These are phyloP conservation scores for Scheffersomyces insectosa DNA, from an alignment of 1,139 yeast species.

Conservation along the genomic window DNA sequence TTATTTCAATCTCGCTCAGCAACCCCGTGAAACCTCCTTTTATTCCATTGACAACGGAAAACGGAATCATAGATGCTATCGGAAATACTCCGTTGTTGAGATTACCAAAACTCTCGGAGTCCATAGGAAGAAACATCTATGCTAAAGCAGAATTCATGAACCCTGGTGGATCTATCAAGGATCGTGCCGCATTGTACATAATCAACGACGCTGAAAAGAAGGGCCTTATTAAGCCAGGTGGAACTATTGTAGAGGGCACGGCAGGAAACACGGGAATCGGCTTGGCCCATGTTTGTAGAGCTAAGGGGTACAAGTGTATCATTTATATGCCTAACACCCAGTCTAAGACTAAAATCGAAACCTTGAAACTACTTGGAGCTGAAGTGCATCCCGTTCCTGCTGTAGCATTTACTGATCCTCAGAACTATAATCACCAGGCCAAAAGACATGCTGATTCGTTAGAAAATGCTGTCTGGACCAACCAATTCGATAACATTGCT, in stretches of 20 bases:
- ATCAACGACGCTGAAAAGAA: conserved; percentile 75
- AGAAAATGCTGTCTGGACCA: conserved; percentile 86
- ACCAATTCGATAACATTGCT: conserved; percentile 84
- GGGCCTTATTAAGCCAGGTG: conserved; percentile 69
- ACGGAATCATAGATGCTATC: conserved; percentile 73
- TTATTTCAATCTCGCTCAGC: conserved; percentile 22
- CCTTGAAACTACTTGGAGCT: conserved; percentile 73
- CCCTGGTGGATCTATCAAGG: conserved; percentile 94
- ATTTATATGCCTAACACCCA: conserved; percentile 92
- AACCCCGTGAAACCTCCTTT: conserved; percentile 41
- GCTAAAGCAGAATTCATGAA: conserved; percentile 93
- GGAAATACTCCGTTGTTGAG: conserved; percentile 85
- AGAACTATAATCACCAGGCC: conserved; percentile 84
- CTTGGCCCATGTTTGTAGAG: conserved; percentile 81
- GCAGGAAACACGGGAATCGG: conserved; percentile 86
- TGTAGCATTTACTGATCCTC: conserved; percentile 75
- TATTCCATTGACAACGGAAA: conserved; percentile 59
- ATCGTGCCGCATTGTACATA: conserved; percentile 81
- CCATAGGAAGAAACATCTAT: conserved; percentile 72
- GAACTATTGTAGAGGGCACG: conserved; percentile 52
- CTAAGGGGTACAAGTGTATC: conserved; percentile 80
- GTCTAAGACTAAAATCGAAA: conserved; percentile 73
- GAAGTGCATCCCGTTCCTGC: conserved; percentile 92
- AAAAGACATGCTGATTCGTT: conserved; percentile 74
- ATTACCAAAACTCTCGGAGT: conserved; percentile 60